These are phyloP conservation scores for Xylaria sp. DNA, from an alignment of 2,329 filamentous ascomycete species.

Conservation along the genomic window DNA sequence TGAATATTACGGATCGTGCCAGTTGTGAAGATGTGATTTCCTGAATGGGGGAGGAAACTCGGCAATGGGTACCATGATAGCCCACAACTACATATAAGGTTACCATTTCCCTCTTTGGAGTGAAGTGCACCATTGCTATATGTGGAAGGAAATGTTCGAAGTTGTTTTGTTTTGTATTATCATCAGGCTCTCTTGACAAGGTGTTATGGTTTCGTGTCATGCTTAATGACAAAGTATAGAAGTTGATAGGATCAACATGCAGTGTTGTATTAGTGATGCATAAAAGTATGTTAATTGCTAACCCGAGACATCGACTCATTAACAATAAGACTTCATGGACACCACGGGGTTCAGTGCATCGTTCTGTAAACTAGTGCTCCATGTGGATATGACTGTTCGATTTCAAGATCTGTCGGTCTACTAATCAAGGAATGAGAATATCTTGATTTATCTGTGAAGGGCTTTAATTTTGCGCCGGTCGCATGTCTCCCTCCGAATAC, in stretches of 20 bases:
- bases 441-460: neutral
- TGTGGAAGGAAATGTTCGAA: neutral
- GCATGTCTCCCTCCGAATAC: neutral
- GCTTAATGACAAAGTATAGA: neutral
- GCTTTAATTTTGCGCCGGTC: neutral
- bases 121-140: neutral
- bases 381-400: neutral
- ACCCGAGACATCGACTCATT: too few relatives aligned
- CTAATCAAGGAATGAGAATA: neutral
- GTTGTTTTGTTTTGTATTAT: neutral
- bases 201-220: neutral
- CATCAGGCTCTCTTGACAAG: neutral
- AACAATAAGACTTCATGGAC: neutral
- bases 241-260: neutral
- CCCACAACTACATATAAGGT: neutral
- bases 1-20: neutral
- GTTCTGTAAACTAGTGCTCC: neutral
- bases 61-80: neutral
- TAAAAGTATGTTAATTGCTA: neutral
- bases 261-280: neutral
- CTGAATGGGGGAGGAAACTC: too few relatives aligned
- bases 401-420: neutral
- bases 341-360: neutral
- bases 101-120: neutral
- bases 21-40: neutral